These are phyloP conservation scores for Suhomyces terraborum DNA, from an alignment of 1,139 yeast species.

Conservation along the genomic window DNA sequence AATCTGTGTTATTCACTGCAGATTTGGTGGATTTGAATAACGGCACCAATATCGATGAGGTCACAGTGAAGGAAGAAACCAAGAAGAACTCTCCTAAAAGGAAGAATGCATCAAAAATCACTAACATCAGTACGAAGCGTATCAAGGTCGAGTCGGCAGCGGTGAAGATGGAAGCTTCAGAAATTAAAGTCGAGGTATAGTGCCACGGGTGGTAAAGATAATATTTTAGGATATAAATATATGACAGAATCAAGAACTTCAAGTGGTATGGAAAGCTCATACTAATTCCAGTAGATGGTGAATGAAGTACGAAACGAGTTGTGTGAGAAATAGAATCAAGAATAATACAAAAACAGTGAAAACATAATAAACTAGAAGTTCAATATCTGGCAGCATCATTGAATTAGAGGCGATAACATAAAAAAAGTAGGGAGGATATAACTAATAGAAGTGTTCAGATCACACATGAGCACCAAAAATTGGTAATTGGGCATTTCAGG, in stretches of 20 bases:
- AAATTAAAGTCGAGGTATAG: not conserved
- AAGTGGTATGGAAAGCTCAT: no score
- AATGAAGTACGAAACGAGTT: no score
- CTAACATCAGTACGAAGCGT: not conserved
- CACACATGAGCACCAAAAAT: no score
- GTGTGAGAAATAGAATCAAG: not conserved
- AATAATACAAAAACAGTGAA: not conserved
- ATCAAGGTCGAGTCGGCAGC: not conserved
- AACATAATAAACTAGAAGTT: no score
- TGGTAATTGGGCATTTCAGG: no score
- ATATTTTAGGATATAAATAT: not conserved
- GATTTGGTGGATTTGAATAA: slow-evolving; percentile 67
- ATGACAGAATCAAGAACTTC: no score
- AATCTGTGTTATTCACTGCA: slow-evolving; percentile 84
- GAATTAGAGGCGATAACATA: no score
- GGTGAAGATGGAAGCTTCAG: not conserved
- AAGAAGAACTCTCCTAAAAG: not conserved
- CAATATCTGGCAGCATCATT: no score
- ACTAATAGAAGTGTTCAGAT: no score
- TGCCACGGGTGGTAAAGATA: not conserved
- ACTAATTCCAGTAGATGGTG: no score
- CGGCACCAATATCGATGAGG: slow-evolving; percentile 38
- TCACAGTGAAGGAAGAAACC: not conserved
- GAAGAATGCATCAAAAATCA: not conserved
- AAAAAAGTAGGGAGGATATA: no score